Evolutionary conservation across 2,329 filamentous ascomycete genomes (phyloP), one percentile per base, ranked within the genome.

Genomic region (Leptodontidium sp.): DNA sequence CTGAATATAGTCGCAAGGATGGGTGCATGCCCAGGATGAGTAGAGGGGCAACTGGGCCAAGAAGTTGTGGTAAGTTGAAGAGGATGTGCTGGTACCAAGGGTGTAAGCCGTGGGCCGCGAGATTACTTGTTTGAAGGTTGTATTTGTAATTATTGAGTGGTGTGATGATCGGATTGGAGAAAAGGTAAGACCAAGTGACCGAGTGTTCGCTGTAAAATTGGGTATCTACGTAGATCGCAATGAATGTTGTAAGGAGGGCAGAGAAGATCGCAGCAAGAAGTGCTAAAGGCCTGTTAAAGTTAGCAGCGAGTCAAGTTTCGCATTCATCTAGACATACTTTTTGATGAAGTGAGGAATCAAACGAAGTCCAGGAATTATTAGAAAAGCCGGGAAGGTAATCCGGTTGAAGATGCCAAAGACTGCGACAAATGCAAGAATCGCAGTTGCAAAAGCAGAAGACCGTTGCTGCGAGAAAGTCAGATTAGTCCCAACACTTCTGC

Each of bases 371-470:
- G 96, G 95, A 78, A 98, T 88, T 68, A 97, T 80, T 70, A 99
- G 82, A 79, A 97, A 99, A 15, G 94, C 95, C 57, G 95, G 95
- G 80, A 98, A 98, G 11, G 96, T 99, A 77, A 98, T 98, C 73
- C 96, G 90, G 81, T 98, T 99, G 82, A 99, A 99, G 68, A 95
- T 83, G 61, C 96, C 96, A 76, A 96, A 92, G 15, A 97, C 91
- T 64, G 88, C 85, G 65, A 98, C 88, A 70, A 94, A 89, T 38
- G 93, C 93, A 50, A 99, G 87, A 52, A 96, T 85, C 50, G 88
- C 86, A 68, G 92, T 94, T 24, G 94, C 90, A 74, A 93, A 83
- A 67, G 93, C 84, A 59, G 93, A 93, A 67, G 93, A 91, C 76
- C 87, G 88, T 81, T 94, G 88, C 88, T 93, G 53, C 15, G 47